Percentiles rank a stretch among this genome's conserved stretches.
phyloP scores from a whole-genome alignment of 1,284 basidiomycete genomes.

The Ganoderma meredithae region DNA sequence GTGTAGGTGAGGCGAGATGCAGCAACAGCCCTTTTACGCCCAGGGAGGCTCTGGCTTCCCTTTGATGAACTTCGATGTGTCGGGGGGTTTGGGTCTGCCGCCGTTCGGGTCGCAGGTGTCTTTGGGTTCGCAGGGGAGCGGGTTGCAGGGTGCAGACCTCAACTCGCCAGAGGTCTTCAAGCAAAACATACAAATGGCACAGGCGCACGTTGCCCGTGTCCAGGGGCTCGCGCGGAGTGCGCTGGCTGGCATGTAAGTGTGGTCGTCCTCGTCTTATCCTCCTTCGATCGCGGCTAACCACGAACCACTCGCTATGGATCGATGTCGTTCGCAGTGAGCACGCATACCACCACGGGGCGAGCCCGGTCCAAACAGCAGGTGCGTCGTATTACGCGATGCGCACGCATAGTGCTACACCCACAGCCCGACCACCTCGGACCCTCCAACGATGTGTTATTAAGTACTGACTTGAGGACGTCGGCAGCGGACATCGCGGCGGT shows the following conservation, averaged over 20 bases:
- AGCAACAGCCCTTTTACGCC: not conserved
- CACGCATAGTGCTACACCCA: no score
- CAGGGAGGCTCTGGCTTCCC: not conserved
- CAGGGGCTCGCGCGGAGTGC: slow-evolving; percentile 53
- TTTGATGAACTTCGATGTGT: not conserved
- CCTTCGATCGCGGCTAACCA: no score
- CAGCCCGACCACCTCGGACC: no score
- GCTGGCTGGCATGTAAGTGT: slow-evolving; percentile 54
- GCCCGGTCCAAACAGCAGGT: slow-evolving; percentile 58
- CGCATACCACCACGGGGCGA: slow-evolving; percentile 58
- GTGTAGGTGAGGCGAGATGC: not conserved
- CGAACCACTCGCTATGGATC: no score
- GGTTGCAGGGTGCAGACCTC: not conserved
- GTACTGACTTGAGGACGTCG: no score
- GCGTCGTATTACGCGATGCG: no score
- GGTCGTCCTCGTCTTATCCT: no score
- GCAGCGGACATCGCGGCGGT: slow-evolving; percentile 54
- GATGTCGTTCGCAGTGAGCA: slow-evolving; percentile 54
- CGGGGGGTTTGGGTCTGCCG: not conserved
- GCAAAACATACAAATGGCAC: slow-evolving; percentile 56
- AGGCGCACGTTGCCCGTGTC: slow-evolving; percentile 52
- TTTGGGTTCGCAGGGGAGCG: not conserved
- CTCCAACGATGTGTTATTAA: no score
- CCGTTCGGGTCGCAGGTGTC: not conserved
- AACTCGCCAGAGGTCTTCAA: slow-evolving; percentile 64